A percentile compares a stretch with the other conserved stretches of the same genome.
Conservation (phyloP, 345 rosid genomes). For the Euphorbia tirucalli region DNA sequence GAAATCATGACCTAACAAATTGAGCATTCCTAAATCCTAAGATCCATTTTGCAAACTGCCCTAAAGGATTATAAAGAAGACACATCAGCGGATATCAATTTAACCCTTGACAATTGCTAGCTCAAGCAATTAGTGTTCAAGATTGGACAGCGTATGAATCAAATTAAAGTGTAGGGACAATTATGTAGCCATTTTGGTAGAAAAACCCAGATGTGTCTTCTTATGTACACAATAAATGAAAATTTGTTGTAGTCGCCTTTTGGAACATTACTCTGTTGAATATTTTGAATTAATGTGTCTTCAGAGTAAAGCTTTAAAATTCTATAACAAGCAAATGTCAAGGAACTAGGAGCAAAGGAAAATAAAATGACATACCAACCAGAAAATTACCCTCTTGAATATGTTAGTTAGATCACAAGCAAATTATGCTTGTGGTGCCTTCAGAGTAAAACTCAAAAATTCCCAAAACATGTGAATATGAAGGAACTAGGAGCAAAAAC, state of each 20-base stretch:
- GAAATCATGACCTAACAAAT: neutral
- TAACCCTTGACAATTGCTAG: neutral
- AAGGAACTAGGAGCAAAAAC: neutral
- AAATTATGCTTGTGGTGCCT: neutral
- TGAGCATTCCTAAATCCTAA: conserved; percentile 2
- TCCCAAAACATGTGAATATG: neutral
- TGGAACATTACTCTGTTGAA: neutral
- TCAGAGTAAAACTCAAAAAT: neutral
- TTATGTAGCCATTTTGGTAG: neutral
- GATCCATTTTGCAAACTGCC: neutral
- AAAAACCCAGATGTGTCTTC: neutral
- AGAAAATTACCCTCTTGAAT: conserved; percentile 16
- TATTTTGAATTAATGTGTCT: neutral
- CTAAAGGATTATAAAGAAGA: neutral
- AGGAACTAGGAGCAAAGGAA: neutral
- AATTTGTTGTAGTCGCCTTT: neutral
- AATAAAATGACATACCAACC: conserved; percentile 39
- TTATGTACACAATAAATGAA: neutral
- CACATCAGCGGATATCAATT: no score
- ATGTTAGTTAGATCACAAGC: no score
- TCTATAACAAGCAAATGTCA: neutral
- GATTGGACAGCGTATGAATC: neutral
- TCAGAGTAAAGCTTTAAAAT: neutral
- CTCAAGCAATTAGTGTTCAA: conserved; percentile 6
- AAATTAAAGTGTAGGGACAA: neutral